Evolutionary conservation across 2,329 filamentous ascomycete species (phyloP).

Genomic region (Diaporthe eres): DNA sequence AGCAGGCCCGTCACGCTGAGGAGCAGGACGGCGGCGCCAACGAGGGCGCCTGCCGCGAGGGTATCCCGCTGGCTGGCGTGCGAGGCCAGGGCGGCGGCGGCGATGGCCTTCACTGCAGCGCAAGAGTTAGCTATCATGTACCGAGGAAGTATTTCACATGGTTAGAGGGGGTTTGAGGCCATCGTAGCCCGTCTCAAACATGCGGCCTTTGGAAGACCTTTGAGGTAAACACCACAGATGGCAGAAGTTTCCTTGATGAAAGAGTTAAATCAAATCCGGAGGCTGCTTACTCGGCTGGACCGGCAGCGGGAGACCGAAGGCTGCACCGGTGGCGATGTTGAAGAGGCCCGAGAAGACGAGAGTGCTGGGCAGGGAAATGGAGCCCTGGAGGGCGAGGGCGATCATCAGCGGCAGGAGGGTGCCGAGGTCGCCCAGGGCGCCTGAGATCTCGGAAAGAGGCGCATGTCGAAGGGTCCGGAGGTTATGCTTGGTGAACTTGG

Average conservation of each 20-base stretch:
- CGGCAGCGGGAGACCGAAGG: conserved; percentile 90
- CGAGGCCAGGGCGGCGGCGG: conserved; percentile 85
- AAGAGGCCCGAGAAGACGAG: conserved; percentile 90
- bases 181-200: not conserved
- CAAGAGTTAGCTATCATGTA: conserved; percentile 47
- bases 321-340: conserved; percentile 84
- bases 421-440: conserved; percentile 88
- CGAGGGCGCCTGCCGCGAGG: conserved; percentile 86
- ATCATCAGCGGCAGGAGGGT: conserved; percentile 92
- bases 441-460: conserved; percentile 82
- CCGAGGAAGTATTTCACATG: not conserved
- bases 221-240: not conserved
- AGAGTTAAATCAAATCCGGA: not conserved
- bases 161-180: not conserved
- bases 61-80: conserved; percentile 78
- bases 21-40: conserved; percentile 79
- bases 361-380: conserved; percentile 86
- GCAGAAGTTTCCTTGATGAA: not conserved
- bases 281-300: conserved; percentile 76
- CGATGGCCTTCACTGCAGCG: conserved; percentile 79
- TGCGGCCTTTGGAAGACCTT: not conserved
- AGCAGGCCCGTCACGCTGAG: conserved; percentile 87
- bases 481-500: conserved; percentile 61
- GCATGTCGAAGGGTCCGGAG: conserved; percentile 60
- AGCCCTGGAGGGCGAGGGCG: conserved; percentile 82